Base-by-base conservation (phyloP, 768 basidiomycete species). In the Xanthoconium stramineum region DNA sequence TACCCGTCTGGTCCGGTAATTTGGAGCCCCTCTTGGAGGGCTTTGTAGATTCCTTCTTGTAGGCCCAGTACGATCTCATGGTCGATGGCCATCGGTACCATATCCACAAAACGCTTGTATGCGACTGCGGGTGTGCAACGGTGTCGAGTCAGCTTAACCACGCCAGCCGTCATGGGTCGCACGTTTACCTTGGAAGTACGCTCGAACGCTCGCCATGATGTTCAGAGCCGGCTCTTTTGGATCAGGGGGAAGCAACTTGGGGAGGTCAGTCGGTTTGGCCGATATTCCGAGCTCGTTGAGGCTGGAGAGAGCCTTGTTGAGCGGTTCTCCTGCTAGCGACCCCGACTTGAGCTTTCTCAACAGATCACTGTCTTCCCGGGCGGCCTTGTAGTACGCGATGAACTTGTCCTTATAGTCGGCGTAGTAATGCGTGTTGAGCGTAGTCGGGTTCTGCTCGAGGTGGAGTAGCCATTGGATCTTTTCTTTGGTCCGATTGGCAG, bases 201-300 rank as follows among this genome's bases (percentile, higher is more conserved):
- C 87, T 6, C 85, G 75, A 2, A 88, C 85, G 53, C 83, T 79
- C 0, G 85, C 85, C 86, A 90, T 89, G 61, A 89, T 86, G 5
- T 69, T 61, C 17, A 89, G 61, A 0, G 84, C 83, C 0, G 79
- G 76, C 37, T 83, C 84, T 75, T 76, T 78, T 3, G 70, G 70
- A 56, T 87, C 84, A 0, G 74, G 55, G 0, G 80, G 77, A 4
- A 84, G 72, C 0, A 88, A 61, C 60, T 76, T 83, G 0, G 76
- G 60, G 0, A 88, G 59, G 51, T 84, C 81, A 5, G 69, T 68
- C 0, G 75, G 65, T 38, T 73, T 69, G 4, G 71, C 75, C 0
- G 56, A 12, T 13, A 84, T 61, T 3, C 69, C 70, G 2, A 63
- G 1, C 9, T 60, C 52, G 7, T 35, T 47, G 5, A 70, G 59